A percentile compares a stretch with the other conserved stretches of the same genome.
These are phyloP conservation scores for Mucor piriformis DNA, from an alignment of 371 early-diverging fungal genomes.

Conservation along the genomic window DNA sequence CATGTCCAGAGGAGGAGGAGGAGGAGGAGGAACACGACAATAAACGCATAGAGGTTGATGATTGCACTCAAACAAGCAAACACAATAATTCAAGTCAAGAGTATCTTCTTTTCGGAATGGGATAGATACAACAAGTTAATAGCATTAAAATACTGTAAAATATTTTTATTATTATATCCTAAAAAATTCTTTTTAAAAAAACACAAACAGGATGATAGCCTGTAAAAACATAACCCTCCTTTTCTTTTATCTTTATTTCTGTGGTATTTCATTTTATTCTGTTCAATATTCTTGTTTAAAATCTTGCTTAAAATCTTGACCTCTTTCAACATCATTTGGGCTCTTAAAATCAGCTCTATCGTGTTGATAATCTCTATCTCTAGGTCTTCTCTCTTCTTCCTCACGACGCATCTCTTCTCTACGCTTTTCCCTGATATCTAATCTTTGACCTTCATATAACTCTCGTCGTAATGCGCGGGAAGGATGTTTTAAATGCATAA, in stretches of 20 bases:
- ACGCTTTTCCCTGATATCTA: constrained; percentile 61
- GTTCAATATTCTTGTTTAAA: constrained; percentile 1
- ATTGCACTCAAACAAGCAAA: no score
- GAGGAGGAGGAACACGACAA: neutral
- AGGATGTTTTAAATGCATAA: constrained; percentile 95
- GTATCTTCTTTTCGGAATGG: no score
- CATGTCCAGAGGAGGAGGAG: no score
- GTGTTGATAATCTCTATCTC: constrained; percentile 22
- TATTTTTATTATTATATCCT: neutral
- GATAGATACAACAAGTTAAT: no score
- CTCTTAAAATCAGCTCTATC: constrained; percentile 13
- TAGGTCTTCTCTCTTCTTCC: constrained; percentile 37
- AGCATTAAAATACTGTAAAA: no score
- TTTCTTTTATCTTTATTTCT: neutral
- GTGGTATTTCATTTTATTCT: neutral
- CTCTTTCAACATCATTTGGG: neutral
- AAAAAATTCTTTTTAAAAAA: no score
- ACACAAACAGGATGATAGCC: neutral
- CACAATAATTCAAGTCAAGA: no score
- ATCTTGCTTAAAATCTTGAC: neutral
- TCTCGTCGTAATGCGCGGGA: constrained; percentile 75
- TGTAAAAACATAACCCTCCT: neutral
- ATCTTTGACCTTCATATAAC: constrained; percentile 80
- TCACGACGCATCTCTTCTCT: constrained; percentile 37
- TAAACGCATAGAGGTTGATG: no score